Base-by-base conservation (phyloP, 2,329 filamentous ascomycete species). In the Botrytis sinoallii region DNA sequence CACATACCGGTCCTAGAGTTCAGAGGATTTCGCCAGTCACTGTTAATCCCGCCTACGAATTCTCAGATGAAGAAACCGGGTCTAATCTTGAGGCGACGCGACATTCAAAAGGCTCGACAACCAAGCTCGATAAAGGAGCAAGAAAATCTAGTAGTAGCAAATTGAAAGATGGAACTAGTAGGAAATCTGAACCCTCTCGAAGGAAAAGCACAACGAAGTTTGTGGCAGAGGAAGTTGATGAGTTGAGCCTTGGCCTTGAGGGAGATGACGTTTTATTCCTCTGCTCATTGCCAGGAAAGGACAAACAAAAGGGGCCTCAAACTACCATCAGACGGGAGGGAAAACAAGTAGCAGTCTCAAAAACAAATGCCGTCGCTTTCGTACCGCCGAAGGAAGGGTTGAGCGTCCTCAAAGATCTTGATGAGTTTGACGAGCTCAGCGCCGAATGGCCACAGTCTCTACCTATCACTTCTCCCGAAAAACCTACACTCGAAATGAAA, bases 191-290 rank as follows among this genome's bases (percentile, higher is more conserved):
- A 64, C 29, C 74, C 60, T 59, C 64, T 48, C 67, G 72, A 65
- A 69, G 70, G 3, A 64, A 42, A 38, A 25, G 66, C 55, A 64
- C 20, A 12, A 40, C 63, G n/a, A 25, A 66, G 5, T 40, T 73
- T 7, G 68, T 71, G 38, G 71, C 70, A 12, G 77, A 78, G 32
- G 79, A 79, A 25, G 44, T 77, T n/a, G 79, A 81, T 59, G 79
- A 80, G 68, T 74, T 81, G 16, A 80, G 78, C 70, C 71, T 80
- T 32, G 52, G 48, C 6, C 25, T 68, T 57, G 74, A 59, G 5
- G 66, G 72, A 20, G 76, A 79, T n/a, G 78, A 77, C 9, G 75
- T 78, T 70, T 52, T 78, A 22, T 61, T 78, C 10, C 59, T 79
- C 8, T 77, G 75, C 20, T 77, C 79, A 5, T 68, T 63, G 25